These are phyloP conservation scores for Sclerotinia glacialis DNA, from an alignment of 2,329 filamentous ascomycete species.

Conservation along the genomic window DNA sequence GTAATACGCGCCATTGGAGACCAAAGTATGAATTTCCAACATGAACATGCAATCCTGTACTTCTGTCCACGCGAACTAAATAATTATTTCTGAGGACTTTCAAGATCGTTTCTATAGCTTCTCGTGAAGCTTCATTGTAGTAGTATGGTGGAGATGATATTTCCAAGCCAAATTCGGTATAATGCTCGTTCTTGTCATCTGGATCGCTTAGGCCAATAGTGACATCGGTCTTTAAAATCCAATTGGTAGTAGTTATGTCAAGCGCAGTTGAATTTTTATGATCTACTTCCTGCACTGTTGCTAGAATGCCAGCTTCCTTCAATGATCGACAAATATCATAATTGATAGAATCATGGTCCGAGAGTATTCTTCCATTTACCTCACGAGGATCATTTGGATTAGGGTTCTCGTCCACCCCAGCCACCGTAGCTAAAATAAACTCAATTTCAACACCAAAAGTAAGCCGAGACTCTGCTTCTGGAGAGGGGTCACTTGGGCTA, in stretches of 20 bases:
- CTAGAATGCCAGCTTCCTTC: not conserved
- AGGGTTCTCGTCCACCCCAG: not conserved
- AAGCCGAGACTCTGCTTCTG: not conserved
- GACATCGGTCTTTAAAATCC: not conserved
- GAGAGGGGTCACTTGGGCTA: not conserved
- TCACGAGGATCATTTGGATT: conserved; percentile 5
- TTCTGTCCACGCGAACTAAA: conserved; percentile 30
- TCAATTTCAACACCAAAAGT: conserved; percentile 17
- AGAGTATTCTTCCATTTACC: not conserved
- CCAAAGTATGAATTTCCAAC: conserved; percentile 33
- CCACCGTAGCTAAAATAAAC: not conserved
- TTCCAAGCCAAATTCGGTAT: not conserved
- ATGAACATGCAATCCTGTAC: conserved; percentile 38
- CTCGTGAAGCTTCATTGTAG: not conserved
- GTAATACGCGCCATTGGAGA: conserved; percentile 32
- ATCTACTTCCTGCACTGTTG: not conserved
- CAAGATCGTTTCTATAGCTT: conserved; percentile 20
- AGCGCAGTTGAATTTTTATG: fast-evolving
- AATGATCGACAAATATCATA: not conserved
- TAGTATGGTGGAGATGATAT: not conserved
- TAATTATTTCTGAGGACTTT: conserved; percentile 23
- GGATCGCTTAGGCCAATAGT: not conserved
- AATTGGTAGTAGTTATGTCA: not conserved
- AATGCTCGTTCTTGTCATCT: not conserved
- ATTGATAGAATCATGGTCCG: not conserved